Evolutionary conservation across 805 yeast genomes (phyloP).

Genomic region (Sungouiozyma intestinalis): DNA sequence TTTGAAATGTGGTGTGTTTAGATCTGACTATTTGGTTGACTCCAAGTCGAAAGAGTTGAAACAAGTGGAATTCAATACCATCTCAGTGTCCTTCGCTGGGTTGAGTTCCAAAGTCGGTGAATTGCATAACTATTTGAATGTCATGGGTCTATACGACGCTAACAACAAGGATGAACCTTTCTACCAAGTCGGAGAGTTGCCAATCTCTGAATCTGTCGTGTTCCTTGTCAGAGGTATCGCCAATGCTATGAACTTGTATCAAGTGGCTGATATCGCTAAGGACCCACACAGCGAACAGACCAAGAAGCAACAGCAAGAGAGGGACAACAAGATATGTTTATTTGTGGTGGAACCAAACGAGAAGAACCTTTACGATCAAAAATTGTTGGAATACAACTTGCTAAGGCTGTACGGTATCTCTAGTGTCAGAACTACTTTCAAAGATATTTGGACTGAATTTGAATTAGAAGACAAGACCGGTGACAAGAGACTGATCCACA

Average conservation of each 20-base stretch:
- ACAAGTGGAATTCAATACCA: constrained; percentile 94
- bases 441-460: constrained; percentile 36
- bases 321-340: constrained; percentile 44
- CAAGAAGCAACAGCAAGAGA: constrained; percentile 6
- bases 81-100: constrained; percentile 92
- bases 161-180: constrained; percentile 23
- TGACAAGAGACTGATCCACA: constrained; percentile 40
- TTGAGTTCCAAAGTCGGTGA: constrained; percentile 70
- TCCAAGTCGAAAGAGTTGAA: constrained; percentile 42
- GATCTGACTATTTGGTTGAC: constrained; percentile 82
- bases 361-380: constrained; percentile 85
- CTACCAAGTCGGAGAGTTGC: constrained; percentile 37
- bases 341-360: constrained; percentile 80
- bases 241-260: constrained; percentile 6
- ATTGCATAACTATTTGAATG: constrained; percentile 59
- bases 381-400: constrained; percentile 66
- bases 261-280: constrained; percentile 55
- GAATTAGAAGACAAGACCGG: constrained; percentile 1
- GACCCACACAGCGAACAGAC: constrained; percentile 22
- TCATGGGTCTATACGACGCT: constrained; percentile 41
- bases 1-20: constrained; percentile 69
- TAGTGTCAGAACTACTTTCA: constrained; percentile 58
- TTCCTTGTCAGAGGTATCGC: constrained; percentile 9
- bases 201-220: constrained; percentile 54
- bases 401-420: constrained; percentile 45